These are phyloP conservation scores for Eucalyptus camaldulensis DNA, from an alignment of 345 rosid genomes.

Conservation along the genomic window DNA sequence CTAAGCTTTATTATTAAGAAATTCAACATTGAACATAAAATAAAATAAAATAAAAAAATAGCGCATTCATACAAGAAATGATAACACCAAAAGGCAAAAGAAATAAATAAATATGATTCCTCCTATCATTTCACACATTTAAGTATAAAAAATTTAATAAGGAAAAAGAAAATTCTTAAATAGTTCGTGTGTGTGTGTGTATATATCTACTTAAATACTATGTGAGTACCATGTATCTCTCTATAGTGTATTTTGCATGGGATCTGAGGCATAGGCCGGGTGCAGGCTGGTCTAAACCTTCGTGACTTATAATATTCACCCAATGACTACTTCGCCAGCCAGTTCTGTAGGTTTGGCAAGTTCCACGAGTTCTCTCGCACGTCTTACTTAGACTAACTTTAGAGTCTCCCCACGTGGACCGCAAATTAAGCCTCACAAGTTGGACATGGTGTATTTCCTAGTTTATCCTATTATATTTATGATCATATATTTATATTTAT, in stretches of 20 bases:
- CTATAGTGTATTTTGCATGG: neutral
- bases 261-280: neutral
- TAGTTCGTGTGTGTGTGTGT: neutral
- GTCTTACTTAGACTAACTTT: neutral
- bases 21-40: neutral
- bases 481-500: neutral
- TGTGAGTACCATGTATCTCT: neutral
- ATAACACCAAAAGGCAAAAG: neutral
- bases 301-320: neutral
- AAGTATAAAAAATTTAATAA: neutral
- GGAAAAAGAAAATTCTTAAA: neutral
- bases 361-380: neutral
- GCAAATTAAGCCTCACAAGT: neutral
- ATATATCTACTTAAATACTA: neutral
- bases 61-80: neutral
- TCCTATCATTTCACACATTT: neutral
- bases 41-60: neutral
- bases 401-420: neutral
- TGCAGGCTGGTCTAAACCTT: neutral
- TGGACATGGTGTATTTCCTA: neutral
- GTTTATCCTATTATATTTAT: neutral
- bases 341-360: neutral
- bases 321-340: neutral
- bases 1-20: neutral
- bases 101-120: neutral